phyloP scores from a whole-genome alignment of 1,139 yeast genomes.

The Magnusiomyces sp. region DNA sequence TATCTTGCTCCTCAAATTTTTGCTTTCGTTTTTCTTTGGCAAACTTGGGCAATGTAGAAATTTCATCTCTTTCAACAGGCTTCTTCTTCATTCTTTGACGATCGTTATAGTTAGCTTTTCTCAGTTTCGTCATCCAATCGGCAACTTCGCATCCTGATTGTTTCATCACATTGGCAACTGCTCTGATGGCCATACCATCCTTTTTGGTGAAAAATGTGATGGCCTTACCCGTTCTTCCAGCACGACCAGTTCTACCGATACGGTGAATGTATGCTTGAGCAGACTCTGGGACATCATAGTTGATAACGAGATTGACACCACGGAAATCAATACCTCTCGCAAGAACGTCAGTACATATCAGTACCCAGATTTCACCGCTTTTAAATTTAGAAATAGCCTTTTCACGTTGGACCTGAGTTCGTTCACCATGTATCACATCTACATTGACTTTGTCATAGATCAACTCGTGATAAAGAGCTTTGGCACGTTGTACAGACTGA shows the following conservation, averaged over 20 bases:
- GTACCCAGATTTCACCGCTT: slow-evolving; percentile 88
- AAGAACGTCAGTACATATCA: slow-evolving; percentile 91
- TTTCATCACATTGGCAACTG: slow-evolving; percentile 88
- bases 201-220: slow-evolving; percentile 90
- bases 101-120: slow-evolving; percentile 60
- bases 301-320: slow-evolving; percentile 88
- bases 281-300: slow-evolving; percentile 91
- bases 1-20: slow-evolving; percentile 66
- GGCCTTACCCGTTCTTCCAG: slow-evolving; percentile 90
- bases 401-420: slow-evolving; percentile 84
- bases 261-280: slow-evolving; percentile 96
- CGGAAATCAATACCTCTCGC: slow-evolving; percentile 97
- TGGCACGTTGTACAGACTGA: slow-evolving; percentile 89
- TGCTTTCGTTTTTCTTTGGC: slow-evolving; percentile 57
- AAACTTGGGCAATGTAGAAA: slow-evolving; percentile 78
- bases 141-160: slow-evolving; percentile 74
- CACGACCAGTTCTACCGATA: slow-evolving; percentile 97
- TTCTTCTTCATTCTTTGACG: slow-evolving; percentile 56
- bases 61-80: slow-evolving; percentile 58
- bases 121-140: slow-evolving; percentile 72
- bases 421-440: slow-evolving; percentile 93
- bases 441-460: slow-evolving; percentile 86
- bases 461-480: slow-evolving; percentile 87
- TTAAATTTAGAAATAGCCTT: slow-evolving; percentile 76
- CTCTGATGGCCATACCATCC: slow-evolving; percentile 66